Evolutionary conservation across 345 rosid genomes (phyloP).

Genomic region (Abelmoschus esculentus): DNA sequence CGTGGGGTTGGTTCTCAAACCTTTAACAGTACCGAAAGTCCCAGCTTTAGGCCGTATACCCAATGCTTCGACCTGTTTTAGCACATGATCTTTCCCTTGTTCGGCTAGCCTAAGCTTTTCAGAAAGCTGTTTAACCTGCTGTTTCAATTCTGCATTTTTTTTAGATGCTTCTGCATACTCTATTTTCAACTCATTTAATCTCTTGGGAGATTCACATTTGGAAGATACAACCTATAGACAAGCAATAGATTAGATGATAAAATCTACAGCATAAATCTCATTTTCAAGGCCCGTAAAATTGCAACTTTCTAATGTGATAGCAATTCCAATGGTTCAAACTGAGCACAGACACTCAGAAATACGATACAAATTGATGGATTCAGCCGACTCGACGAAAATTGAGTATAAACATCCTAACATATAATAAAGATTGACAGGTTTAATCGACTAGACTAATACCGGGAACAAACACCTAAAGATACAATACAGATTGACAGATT

Average conservation of each 20-base stretch:
- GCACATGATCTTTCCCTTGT: slow-evolving; percentile 35
- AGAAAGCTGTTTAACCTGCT: slow-evolving; percentile 29
- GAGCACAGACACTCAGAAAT: too few relatives aligned
- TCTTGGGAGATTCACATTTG: slow-evolving; percentile 30
- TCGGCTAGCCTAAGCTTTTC: slow-evolving; percentile 34
- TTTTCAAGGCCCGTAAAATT: too few relatives aligned
- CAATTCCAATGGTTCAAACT: too few relatives aligned
- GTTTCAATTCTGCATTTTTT: slow-evolving; percentile 33
- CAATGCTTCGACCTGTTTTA: slow-evolving; percentile 30
- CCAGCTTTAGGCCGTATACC: slow-evolving; percentile 39
- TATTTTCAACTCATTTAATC: slow-evolving; percentile 30
- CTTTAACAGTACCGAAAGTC: slow-evolving; percentile 40
- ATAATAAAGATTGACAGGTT: too few relatives aligned
- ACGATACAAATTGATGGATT: too few relatives aligned
- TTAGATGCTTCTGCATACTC: slow-evolving; percentile 22
- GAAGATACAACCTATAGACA: neutral
- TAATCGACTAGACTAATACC: too few relatives aligned
- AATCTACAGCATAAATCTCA: too few relatives aligned
- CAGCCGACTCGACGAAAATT: too few relatives aligned
- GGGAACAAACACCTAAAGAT: too few relatives aligned
- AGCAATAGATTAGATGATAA: neutral
- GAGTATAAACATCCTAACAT: too few relatives aligned
- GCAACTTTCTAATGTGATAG: too few relatives aligned
- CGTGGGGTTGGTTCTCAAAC: slow-evolving; percentile 34
- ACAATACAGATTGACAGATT: too few relatives aligned